Evolutionary conservation across 768 basidiomycete genomes (phyloP).

Genomic region (Butyriboletus loyo): DNA sequence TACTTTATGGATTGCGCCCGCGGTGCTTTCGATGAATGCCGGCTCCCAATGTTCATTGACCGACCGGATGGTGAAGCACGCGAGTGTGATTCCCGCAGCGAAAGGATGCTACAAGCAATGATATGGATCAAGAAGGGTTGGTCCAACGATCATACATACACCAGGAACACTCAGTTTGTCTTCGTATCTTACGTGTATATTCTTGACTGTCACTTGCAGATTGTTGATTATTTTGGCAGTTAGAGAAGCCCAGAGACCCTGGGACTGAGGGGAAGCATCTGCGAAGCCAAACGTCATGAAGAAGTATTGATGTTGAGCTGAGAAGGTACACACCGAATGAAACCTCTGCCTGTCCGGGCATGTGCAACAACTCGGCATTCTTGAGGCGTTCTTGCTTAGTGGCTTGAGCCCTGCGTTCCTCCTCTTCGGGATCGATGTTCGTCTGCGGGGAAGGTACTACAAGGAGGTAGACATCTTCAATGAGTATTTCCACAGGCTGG

Average conservation of each 20-base stretch:
- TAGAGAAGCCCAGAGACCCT: constrained; percentile 79
- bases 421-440: constrained; percentile 74
- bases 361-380: constrained; percentile 81
- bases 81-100: constrained; percentile 84
- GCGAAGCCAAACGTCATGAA: constrained; percentile 6
- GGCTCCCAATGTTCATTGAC: constrained; percentile 86
- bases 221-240: constrained; percentile 93
- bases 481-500: constrained; percentile 84
- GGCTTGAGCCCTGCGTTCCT: constrained; percentile 76
- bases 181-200: constrained; percentile 95
- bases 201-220: constrained; percentile 90
- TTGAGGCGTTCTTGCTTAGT: constrained; percentile 86
- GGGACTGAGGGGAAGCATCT: constrained; percentile 67
- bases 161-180: constrained; percentile 92
- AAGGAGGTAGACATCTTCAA: constrained; percentile 94
- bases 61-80: constrained; percentile 84
- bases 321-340: constrained; percentile 40
- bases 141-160: constrained; percentile 44
- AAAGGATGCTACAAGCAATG: constrained; percentile 75
- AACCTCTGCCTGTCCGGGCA: constrained; percentile 54
- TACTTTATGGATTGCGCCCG: constrained; percentile 88
- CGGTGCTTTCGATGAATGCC: constrained; percentile 88
- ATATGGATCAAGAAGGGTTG: neutral
- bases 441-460: constrained; percentile 78
- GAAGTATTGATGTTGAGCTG: neutral